These are phyloP conservation scores for Gillenia trifoliata DNA, from an alignment of 306 rosid genomes.

Conservation along the genomic window DNA sequence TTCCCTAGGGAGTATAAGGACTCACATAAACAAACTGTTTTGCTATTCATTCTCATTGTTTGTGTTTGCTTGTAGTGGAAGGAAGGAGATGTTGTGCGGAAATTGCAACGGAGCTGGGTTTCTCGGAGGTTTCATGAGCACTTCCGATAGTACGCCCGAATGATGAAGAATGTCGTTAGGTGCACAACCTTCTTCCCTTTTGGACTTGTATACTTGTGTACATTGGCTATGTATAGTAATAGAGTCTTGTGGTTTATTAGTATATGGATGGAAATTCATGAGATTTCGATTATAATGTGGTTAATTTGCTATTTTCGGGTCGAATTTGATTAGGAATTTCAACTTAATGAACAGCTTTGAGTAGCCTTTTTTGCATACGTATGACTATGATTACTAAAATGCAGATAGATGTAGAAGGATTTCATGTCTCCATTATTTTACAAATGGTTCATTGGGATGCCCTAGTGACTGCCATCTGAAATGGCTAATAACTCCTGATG, in stretches of 20 bases:
- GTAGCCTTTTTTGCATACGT: not conserved
- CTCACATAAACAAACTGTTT: not conserved
- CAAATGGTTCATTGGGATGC: not conserved
- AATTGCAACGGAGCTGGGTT: slow-evolving; percentile 93
- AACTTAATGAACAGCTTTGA: not conserved
- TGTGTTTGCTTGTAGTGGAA: slow-evolving; percentile 58
- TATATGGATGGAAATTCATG: not conserved
- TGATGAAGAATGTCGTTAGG: not conserved
- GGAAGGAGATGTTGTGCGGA: slow-evolving; percentile 73
- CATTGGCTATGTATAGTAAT: not conserved
- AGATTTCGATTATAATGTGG: not conserved
- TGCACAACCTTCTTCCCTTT: not conserved
- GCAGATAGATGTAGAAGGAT: not conserved
- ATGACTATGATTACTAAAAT: not conserved
- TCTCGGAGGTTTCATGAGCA: slow-evolving; percentile 86
- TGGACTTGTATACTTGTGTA: not conserved
- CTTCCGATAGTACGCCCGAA: slow-evolving; percentile 33
- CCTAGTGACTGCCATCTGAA: not conserved
- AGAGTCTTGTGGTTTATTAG: not conserved
- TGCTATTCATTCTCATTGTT: not conserved
- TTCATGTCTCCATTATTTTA: not conserved
- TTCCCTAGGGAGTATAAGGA: no score
- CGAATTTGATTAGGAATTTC: not conserved
- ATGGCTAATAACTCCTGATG: slow-evolving; percentile 31
- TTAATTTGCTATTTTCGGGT: not conserved